Evolutionary conservation across 2,329 filamentous ascomycete genomes (phyloP), one percentile per base, ranked within the genome.

Genomic region (Monascus ruber): DNA sequence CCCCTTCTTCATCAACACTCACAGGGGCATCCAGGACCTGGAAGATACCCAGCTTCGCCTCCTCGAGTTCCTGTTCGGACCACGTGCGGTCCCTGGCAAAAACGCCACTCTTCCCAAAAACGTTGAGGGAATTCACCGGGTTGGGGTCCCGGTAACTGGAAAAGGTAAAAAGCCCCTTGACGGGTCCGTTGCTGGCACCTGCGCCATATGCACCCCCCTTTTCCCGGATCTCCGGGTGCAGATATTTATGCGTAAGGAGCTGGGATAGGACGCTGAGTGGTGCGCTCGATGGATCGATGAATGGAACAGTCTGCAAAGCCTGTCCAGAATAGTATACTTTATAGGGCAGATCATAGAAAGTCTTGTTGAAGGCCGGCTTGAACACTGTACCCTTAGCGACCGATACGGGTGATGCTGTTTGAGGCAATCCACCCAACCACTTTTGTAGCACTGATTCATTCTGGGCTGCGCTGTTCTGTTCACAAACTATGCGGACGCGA

Each of bases 131-230:
- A 62, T 94, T 95, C 45, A 81, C 72, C 0, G 91, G 89, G 58
- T 96, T 95, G 2, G 91, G 91, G 58, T 98, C 91, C 37, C 91
- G 84, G 71, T 98, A 98, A 34, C 85, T 89, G 66, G 94, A 95
- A 67, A 95, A 93, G 10, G 86, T 86, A 51, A 98, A 96, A 1
- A 94, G 62, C 24, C 88, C 89, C 49, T 85, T 82, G 5, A 94
- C 67, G 0, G 83, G 77, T 24, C 80, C 79, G 34, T 83, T 81
- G 58, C 86, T 89, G 1, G 91, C 89, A 9, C 88, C 87, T 24
- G 86, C 91, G 34, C 91, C 91, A 51, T 98, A 98, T 0, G 91
- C 91, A 31, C 91, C 91, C 27, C 91, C 91, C 64, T 96, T 96
- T 59, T 98, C 91, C 40, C 91, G 84, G 48, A 98, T 95, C 63